phyloP scores from a whole-genome alignment of 148 eudicot species.

The Polygonum aviculare region DNA sequence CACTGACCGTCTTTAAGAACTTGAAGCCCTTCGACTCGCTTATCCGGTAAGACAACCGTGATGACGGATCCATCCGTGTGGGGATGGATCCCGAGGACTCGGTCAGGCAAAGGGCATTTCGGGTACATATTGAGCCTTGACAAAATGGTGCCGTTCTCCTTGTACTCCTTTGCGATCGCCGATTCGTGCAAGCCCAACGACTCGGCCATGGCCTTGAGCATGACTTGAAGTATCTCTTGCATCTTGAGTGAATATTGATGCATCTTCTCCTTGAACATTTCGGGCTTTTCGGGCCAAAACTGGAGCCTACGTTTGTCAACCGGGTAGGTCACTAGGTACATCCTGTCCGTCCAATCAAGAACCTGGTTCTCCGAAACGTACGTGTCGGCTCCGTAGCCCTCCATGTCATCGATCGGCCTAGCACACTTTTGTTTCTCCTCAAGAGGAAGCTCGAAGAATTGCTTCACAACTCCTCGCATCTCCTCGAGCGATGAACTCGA shows the following conservation, averaged over 20 bases:
- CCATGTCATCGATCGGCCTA: conserved; percentile 24
- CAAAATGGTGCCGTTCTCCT: conserved; percentile 15
- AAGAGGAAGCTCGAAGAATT: conserved; percentile 43
- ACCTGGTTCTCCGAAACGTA: conserved; percentile 32
- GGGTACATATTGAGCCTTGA: conserved; percentile 42
- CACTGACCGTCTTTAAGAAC: conserved; percentile 37
- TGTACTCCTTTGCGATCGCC: conserved; percentile 21
- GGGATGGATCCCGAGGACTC: conserved; percentile 36
- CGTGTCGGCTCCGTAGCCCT: conserved; percentile 56
- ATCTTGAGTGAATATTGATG: neutral
- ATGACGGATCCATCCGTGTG: conserved; percentile 45
- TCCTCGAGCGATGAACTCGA: conserved; percentile 37
- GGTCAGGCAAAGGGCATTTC: conserved; percentile 37
- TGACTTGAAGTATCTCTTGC: neutral
- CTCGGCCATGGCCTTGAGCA: conserved; percentile 33
- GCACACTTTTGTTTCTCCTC: conserved; percentile 44
- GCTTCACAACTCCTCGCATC: conserved; percentile 31
- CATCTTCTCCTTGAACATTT: conserved; percentile 23
- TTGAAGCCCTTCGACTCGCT: conserved; percentile 47
- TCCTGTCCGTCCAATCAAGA: conserved; percentile 63
- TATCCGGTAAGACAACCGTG: conserved; percentile 36
- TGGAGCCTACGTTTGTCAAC: conserved; percentile 28
- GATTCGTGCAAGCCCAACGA: conserved; percentile 30
- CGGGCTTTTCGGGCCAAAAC: conserved; percentile 56
- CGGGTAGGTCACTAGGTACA: conserved; percentile 38